Percentiles rank a stretch among this genome's conserved stretches.
Evolutionary conservation across 352 stramenopile genomes (phyloP).

Genomic region (Peronospora farinosa): DNA sequence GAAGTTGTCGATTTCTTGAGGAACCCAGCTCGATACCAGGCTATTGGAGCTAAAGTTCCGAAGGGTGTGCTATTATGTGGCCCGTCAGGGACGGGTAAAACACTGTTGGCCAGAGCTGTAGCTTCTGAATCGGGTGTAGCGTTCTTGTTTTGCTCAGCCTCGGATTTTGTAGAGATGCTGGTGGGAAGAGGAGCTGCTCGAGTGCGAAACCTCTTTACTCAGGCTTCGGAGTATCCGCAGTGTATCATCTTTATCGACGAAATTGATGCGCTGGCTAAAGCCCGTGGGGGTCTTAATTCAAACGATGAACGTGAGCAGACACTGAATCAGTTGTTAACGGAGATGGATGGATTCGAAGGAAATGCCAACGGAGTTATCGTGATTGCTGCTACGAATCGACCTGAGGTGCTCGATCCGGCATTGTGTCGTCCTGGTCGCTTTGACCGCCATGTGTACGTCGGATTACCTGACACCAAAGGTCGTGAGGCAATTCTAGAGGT

Average conservation of each 20-base stretch:
- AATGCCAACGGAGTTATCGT: too few relatives aligned
- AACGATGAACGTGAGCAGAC: too few relatives aligned
- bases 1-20: conserved; percentile 94
- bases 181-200: conserved; percentile 91
- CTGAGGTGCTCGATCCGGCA: conserved; percentile 94
- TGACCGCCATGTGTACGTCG: conserved; percentile 94
- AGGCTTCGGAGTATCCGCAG: conserved; percentile 90
- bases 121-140: conserved; percentile 90
- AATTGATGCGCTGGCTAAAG: conserved; percentile 91
- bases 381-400: too few relatives aligned
- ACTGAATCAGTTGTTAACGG: too few relatives aligned
- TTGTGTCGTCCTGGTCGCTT: conserved; percentile 95
- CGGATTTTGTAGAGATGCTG: conserved; percentile 97
- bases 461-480: conserved; percentile 88
- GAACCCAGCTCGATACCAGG: conserved; percentile 86
- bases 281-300: conserved; percentile 78
- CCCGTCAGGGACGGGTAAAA: conserved; percentile 93
- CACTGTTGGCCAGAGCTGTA: conserved; percentile 88
- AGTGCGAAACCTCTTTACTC: conserved; percentile 91
- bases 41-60: conserved; percentile 90
- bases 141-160: conserved; percentile 93
- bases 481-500: conserved; percentile 74
- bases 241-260: conserved; percentile 99
- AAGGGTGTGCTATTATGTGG: conserved; percentile 91
- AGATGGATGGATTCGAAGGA: too few relatives aligned